Base-by-base conservation (phyloP, 805 yeast species). In the Wickerhamomyces strasburgensis region DNA sequence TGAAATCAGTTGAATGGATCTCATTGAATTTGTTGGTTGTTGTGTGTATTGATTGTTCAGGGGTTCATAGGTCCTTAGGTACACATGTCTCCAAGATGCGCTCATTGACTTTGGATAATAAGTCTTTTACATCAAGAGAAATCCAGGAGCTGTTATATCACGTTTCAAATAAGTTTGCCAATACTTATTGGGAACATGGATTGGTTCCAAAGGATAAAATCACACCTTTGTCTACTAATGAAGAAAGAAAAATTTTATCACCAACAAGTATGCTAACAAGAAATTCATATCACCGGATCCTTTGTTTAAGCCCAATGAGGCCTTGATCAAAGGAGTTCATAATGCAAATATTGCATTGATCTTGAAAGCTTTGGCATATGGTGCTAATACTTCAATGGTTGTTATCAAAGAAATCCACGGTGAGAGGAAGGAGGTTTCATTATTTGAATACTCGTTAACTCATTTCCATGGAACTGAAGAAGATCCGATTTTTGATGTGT, bases 21-120 rank as follows among this genome's bases (percentile, higher is more conserved):
- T 84, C 96, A 0, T 67, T 86, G 40, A 88, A 84, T 50, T 59
- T 81, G 29, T 60, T 87, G 37, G 77, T 78, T 19, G 75, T 81
- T 3, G 65, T 90, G 18, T 89, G 98, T 58, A 80, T 86, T 31
- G 78, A 80, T 34, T 89, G 98, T 51, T 79, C 96, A 0, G 88
- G 95, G 0, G 78, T 80, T n/a, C 97, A 89, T 58, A 67, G 96
- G 38, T 79, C 86, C 15, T 59, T 90, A 54, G 96, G 97, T 0
- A 70, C 95, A 0, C 88, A 83, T 46, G 70, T 87, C 5, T 75
- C 93, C 6, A 86, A 83, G 54, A 75, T 89, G 4, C 69, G 85
- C 44, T 85, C 95, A 1, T 64, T 89, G 37, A 80, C 75, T n/a
- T 63, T 85, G 31, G 97, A 89, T 55, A 72, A 73, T 19, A 60